Evolutionary conservation across 139 green algal species (phyloP).

Genomic region (Tetradesmus obliquus): DNA sequence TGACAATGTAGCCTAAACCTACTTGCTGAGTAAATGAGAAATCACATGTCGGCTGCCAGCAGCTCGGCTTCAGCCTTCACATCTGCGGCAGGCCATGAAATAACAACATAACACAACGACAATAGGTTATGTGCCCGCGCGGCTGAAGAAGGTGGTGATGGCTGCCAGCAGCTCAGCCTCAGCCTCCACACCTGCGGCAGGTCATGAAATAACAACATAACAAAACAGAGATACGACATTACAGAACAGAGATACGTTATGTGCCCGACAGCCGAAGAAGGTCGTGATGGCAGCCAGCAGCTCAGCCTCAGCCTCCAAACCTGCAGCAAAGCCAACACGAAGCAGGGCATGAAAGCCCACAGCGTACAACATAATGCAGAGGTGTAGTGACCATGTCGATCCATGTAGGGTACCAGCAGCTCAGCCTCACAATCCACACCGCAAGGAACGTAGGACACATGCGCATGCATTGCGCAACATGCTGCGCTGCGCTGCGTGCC

Average conservation of each 20-base stretch:
- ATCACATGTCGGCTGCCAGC: constrained; percentile 86
- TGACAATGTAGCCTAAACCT: too few relatives aligned
- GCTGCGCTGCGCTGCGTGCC: constrained; percentile 42
- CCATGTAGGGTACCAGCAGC: constrained; percentile 94
- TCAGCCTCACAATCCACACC: constrained; percentile 80
- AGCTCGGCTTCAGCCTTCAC: constrained; percentile 96
- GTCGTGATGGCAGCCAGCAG: constrained; percentile 89
- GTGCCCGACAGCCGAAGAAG: constrained; percentile 80
- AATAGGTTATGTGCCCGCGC: constrained; percentile 58
- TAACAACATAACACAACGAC: too few relatives aligned
- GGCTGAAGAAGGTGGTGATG: constrained; percentile 87
- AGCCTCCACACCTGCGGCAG: constrained; percentile 66
- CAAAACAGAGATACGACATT: neutral
- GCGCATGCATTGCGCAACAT: too few relatives aligned
- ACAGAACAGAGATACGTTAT: too few relatives aligned
- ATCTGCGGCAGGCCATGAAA: neutral
- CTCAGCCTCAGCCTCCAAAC: constrained; percentile 93
- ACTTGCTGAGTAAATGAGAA: constrained; percentile 75
- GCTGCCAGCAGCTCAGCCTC: constrained; percentile 96
- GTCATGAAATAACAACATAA: neutral
- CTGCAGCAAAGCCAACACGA: neutral
- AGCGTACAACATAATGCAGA: too few relatives aligned
- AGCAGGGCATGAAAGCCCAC: too few relatives aligned
- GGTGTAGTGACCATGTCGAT: constrained; percentile 61
- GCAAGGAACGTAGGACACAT: too few relatives aligned